A percentile compares a stretch with the other conserved stretches of the same genome.
Conservation (phyloP, 441 rosid genomes). For the California macrophylla region DNA sequence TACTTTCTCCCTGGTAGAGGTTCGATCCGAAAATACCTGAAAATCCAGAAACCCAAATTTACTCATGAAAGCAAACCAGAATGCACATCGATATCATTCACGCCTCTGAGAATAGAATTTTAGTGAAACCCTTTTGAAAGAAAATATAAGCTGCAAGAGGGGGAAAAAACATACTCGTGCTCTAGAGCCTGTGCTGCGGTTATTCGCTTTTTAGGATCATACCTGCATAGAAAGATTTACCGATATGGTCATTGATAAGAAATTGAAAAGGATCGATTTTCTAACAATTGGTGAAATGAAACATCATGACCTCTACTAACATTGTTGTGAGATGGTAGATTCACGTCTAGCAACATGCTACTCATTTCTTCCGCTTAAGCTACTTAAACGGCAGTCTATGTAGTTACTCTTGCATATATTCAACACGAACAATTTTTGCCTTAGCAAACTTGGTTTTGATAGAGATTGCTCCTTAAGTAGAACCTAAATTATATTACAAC, state of each 20-base stretch:
- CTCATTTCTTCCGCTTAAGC: too few species aligned
- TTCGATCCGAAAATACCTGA: slow-evolving; percentile 46
- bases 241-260: neutral
- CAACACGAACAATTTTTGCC: too few species aligned
- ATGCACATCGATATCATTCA: neutral
- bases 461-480: too few species aligned
- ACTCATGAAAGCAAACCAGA: neutral
- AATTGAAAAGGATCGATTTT: neutral
- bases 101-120: neutral
- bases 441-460: too few species aligned
- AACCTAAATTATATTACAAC: too few species aligned
- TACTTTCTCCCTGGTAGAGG: slow-evolving; percentile 73
- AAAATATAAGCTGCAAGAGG: neutral
- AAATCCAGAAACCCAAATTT: neutral
- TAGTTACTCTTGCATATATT: too few species aligned
- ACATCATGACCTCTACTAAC: too few species aligned
- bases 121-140: neutral
- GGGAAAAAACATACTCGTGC: slow-evolving; percentile 44
- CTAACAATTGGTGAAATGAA: neutral
- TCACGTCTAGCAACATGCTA: too few species aligned
- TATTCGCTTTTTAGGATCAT: slow-evolving; percentile 83
- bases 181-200: slow-evolving; percentile 92
- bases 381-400: too few species aligned
- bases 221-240: slow-evolving; percentile 16
- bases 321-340: too few species aligned